Evolutionary conservation across 129 eudicot genomes (phyloP).

Genomic region (Artemisia tridentata): DNA sequence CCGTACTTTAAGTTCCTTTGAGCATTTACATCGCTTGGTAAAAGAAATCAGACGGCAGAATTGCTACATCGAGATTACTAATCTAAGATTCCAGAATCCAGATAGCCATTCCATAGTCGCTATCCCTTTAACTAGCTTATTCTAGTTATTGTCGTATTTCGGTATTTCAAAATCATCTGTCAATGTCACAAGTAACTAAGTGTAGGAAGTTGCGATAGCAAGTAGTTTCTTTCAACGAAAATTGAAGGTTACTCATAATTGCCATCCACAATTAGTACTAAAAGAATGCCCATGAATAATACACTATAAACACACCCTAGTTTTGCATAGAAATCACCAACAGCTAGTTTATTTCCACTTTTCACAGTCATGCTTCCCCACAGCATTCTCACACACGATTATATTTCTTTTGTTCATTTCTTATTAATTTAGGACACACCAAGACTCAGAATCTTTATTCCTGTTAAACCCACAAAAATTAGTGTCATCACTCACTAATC

Average conservation of each 20-base stretch:
- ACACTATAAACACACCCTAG: conserved; percentile 15
- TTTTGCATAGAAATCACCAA: conserved; percentile 23
- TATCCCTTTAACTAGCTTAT: no score
- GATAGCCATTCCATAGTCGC: no score
- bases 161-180: neutral
- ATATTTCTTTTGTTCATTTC: neutral
- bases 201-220: neutral
- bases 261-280: conserved; percentile 3
- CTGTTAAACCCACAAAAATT: neutral
- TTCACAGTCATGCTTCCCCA: neutral
- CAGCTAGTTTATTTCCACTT: conserved; percentile 27
- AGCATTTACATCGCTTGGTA: no score
- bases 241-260: neutral
- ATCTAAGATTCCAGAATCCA: no score
- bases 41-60: no score
- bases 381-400: conserved; percentile 9
- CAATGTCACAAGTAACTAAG: neutral
- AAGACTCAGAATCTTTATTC: conserved; percentile 12
- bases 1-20: no score
- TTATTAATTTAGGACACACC: neutral
- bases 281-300: conserved; percentile 19
- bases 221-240: neutral
- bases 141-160: no score
- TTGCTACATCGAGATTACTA: no score
- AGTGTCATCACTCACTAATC: conserved; percentile 16